Evolutionary conservation across 2,329 filamentous ascomycete genomes (phyloP), one percentile per base, ranked within the genome.

Genomic region (Annulohypoxylon truncatum): DNA sequence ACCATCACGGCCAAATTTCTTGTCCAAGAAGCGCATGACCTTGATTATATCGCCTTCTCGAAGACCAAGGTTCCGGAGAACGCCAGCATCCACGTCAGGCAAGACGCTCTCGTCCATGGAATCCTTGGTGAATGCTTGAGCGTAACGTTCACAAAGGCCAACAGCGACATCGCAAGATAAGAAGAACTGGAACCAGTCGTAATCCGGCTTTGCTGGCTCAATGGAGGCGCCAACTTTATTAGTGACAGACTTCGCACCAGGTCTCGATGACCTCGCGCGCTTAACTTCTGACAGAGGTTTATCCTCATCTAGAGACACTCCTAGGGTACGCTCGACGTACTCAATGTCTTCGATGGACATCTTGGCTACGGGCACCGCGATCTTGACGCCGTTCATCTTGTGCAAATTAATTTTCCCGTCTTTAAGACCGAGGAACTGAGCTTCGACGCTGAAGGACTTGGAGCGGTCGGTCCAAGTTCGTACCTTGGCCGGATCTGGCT

Each of bases 121-220:
- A 76, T 99, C 96, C 75, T 90, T 90, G 50, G 88, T 79, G 76
- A 99, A 99, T 1, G 93, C 93, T 75, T 94, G 92, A 1, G 94
- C 90, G 76, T 99, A 99, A 58, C 96, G 88, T 80, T 98, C 95
- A 79, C 96, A 99, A 47, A 97, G 90, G 63, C 96, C 93, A 51
- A 95, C 92, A 46, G 94, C 91, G 73, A 98, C 93, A 48, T 97
- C 95, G 77, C 94, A 96, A 68, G 90, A 89, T 40, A 99, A 82
- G 84, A 99, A 99, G 82, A 99, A 98, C 77, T 97, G 94, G 75
- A 99, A 99, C 96, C 96, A 99, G 78, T 99, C 96, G 77, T 98
- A 97, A 50, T 96, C 90, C 0, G 91, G 84, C 78, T 90, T 90
- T 20, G 81, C 78, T 48, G 83, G 81, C 70, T 91, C 85, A 29